These are phyloP conservation scores for Pythium biforme DNA, from an alignment of 352 stramenopile genomes.

Conservation along the genomic window DNA sequence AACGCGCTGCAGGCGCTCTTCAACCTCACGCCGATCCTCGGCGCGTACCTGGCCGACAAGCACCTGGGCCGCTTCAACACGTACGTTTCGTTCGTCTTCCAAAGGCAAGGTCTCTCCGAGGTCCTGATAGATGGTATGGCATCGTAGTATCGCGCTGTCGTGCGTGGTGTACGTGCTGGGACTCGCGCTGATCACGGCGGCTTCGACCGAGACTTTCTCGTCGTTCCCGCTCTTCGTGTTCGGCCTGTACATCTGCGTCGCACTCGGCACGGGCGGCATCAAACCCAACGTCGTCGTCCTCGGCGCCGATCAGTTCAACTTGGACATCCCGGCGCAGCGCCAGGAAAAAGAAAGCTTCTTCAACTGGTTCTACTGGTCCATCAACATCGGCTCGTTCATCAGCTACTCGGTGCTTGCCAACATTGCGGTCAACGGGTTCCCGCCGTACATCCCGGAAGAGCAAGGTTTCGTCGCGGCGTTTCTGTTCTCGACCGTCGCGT, in stretches of 20 bases:
- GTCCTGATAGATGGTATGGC: not conserved
- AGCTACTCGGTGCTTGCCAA: constrained; percentile 91
- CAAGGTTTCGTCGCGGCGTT: constrained; percentile 91
- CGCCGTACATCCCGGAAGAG: constrained; percentile 70
- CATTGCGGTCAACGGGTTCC: constrained; percentile 86
- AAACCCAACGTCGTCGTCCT: constrained; percentile 60
- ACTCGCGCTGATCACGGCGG: constrained; percentile 68
- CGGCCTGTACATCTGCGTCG: constrained; percentile 79
- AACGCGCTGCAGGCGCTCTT: constrained; percentile 82
- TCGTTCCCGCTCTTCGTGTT: constrained; percentile 76
- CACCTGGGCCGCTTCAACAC: constrained; percentile 77
- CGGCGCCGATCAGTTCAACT: constrained; percentile 81
- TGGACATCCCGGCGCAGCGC: constrained; percentile 62
- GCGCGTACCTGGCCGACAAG: constrained; percentile 78
- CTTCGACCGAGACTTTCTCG: constrained; percentile 47
- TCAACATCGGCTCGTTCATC: constrained; percentile 91
- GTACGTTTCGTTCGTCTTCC: constrained; percentile 29
- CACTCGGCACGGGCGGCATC: constrained; percentile 46
- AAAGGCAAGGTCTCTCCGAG: not conserved
- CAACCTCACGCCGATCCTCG: constrained; percentile 81
- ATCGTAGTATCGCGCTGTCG: constrained; percentile 64
- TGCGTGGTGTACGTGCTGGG: constrained; percentile 70
- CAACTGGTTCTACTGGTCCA: constrained; percentile 94
- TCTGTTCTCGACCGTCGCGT: constrained; percentile 77
- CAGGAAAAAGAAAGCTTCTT: constrained; percentile 89